Conservation (phyloP, 1,284 basidiomycete genomes). For the Farysia itapuensis region DNA sequence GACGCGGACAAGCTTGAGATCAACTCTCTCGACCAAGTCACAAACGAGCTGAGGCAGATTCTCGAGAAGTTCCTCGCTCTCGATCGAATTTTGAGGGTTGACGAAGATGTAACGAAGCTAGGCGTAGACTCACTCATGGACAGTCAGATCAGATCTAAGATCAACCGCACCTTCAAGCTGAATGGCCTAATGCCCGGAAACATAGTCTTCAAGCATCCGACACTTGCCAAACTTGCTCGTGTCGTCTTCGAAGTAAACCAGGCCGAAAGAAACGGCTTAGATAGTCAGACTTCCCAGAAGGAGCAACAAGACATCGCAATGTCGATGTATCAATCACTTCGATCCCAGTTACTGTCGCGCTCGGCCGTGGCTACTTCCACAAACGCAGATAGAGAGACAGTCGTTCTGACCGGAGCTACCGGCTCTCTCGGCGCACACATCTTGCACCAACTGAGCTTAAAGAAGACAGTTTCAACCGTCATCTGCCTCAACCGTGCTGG, state of each 20-base stretch:
- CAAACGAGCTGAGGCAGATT: slow-evolving; percentile 6
- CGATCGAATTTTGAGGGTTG: slow-evolving; percentile 42
- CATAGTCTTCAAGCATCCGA: slow-evolving; percentile 64
- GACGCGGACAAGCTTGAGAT: slow-evolving; percentile 9
- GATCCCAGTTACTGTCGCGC: slow-evolving; percentile 8
- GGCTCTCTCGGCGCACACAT: slow-evolving; percentile 42
- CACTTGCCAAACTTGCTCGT: slow-evolving; percentile 59
- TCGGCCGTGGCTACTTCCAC: not conserved
- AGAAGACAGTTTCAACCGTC: slow-evolving; percentile 9
- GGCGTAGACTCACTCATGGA: slow-evolving; percentile 69
- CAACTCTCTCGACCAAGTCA: slow-evolving; percentile 6
- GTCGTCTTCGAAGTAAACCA: slow-evolving; percentile 11
- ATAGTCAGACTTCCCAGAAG: slow-evolving; percentile 6
- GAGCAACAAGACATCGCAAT: slow-evolving; percentile 51
- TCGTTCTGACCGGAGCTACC: slow-evolving; percentile 41
- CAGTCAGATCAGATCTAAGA: slow-evolving; percentile 63
- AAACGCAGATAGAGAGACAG: slow-evolving; percentile 1
- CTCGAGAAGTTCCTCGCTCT: slow-evolving; percentile 44
- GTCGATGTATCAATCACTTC: slow-evolving; percentile 5
- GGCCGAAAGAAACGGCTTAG: not conserved
- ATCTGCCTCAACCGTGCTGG: slow-evolving; percentile 27
- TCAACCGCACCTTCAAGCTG: slow-evolving; percentile 18
- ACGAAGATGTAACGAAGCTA: slow-evolving; percentile 60
- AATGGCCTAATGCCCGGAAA: slow-evolving; percentile 39
- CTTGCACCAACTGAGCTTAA: slow-evolving; percentile 20